Base-by-base conservation (phyloP, 306 rosid species). In the Lagenaria siceraria region DNA sequence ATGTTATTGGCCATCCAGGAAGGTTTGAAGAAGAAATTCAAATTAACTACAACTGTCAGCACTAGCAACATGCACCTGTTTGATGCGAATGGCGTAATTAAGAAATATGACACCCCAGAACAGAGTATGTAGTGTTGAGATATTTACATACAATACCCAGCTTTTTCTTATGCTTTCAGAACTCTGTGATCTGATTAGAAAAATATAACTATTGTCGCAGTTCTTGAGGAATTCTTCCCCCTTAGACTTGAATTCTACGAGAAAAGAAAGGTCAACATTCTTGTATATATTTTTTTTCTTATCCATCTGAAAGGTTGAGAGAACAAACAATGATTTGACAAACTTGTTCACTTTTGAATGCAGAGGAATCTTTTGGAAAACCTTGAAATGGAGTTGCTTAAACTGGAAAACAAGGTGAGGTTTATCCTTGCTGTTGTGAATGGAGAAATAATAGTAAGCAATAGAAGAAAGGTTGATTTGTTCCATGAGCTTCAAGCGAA, bases 61-160 rank as follows among this genome's bases (percentile, higher is more conserved):
- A 95, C 95, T 22, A 88, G 81, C 78, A 95, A 95, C 85, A 95
- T 95, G 98, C 94, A 95, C 81, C 87, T 95, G 66, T 95, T 95
- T 80, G 96, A 95, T 59, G 80, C 88, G 5, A 90, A 89, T 27
- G 96, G 98, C 58, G 83, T 84, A 54, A 92, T 95, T 13, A 92
- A 90, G 90, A 95, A 92, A 82, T 95, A 86, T 54, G 96, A 95
- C 80, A 85, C 56, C 60, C 88, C 97, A 1, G 98, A 92, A 69
- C 96, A 92, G 89, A 89, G 98, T 95, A 91, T 42, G 83, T 21
- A 10, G 8, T 10, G 68, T 69, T 51, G 8, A 15, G 55, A 51
- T 17, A 17, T 51, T 51, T 51, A 51, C 7, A 10, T 2, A 42
- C 13, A 42, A 42, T 10, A 1, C 52, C 3, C 4, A 18, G 21